These are phyloP conservation scores for Suillus placidus DNA, from an alignment of 768 basidiomycete species.

Conservation along the genomic window DNA sequence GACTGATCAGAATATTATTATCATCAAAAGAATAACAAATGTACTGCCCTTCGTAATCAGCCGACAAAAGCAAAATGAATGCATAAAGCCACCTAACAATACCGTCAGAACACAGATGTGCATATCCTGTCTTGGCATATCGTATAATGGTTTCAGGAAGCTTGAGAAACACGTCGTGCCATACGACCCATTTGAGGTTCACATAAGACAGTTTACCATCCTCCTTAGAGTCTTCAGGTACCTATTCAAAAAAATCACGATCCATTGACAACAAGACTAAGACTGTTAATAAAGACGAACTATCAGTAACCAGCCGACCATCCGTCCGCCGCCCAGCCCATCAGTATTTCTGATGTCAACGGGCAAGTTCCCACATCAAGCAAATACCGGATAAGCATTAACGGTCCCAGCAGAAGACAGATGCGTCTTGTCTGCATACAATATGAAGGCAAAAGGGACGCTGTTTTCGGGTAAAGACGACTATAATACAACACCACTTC, in stretches of 20 bases:
- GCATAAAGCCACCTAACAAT: conserved; percentile 35
- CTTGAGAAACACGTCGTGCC: conserved; percentile 36
- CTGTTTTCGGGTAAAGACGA: conserved; percentile 12
- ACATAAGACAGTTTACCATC: conserved; percentile 32
- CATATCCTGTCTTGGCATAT: conserved; percentile 26
- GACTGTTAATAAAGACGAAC: conserved; percentile 34
- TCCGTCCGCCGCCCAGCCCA: conserved; percentile 34
- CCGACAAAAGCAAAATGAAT: conserved; percentile 38
- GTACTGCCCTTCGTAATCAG: conserved; percentile 51
- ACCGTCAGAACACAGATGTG: conserved; percentile 31
- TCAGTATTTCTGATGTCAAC: conserved; percentile 35
- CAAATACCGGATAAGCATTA: conserved; percentile 42
- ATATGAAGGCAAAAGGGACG: conserved; percentile 33
- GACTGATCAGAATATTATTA: too few species aligned
- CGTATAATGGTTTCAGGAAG: conserved; percentile 30
- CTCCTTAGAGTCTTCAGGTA: conserved; percentile 21
- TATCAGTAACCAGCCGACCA: conserved; percentile 44
- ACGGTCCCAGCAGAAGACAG: conserved; percentile 40
- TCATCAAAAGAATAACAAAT: too few species aligned
- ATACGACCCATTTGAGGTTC: conserved; percentile 38
- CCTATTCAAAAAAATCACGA: background rate
- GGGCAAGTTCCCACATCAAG: conserved; percentile 36
- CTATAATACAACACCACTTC: background rate
- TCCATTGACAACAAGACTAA: background rate
- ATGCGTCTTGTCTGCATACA: conserved; percentile 45